Evolutionary conservation across 225 moss, liverwort and hornwort genomes (phyloP).

Genomic region (Bryoerythrophyllum caledonicum): DNA sequence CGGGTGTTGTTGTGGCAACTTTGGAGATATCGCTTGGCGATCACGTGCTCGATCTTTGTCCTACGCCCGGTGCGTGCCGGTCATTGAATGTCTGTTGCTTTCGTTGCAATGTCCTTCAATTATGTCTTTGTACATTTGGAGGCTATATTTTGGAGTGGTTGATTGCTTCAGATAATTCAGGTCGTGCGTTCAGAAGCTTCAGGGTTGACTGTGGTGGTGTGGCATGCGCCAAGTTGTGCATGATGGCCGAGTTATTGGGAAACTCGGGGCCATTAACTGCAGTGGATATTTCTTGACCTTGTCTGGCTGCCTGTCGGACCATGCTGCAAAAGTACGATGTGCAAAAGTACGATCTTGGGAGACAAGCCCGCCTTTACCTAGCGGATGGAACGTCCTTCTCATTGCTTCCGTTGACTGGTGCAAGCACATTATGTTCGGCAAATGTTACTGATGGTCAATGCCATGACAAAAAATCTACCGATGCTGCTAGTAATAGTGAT

Average conservation of each 20-base stretch:
- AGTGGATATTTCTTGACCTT: constrained; percentile 77
- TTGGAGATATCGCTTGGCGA: constrained; percentile 71
- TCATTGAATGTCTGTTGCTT: constrained; percentile 4
- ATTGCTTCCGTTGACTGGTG: constrained; percentile 64
- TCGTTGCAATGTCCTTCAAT: too few relatives aligned
- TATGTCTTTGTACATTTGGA: too few relatives aligned
- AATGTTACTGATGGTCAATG: constrained; percentile 4
- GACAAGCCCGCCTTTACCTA: constrained; percentile 69
- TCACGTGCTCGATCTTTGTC: constrained; percentile 95
- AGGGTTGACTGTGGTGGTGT: constrained; percentile 19
- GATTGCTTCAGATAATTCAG: too few relatives aligned
- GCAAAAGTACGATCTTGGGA: constrained; percentile 81
- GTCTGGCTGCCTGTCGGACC: constrained; percentile 84
- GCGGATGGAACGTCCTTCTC: constrained; percentile 85
- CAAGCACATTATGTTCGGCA: constrained; percentile 5
- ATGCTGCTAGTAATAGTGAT: constrained; percentile 6
- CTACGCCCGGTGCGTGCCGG: constrained; percentile 95
- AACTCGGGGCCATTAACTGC: constrained; percentile 81
- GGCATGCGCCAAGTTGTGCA: constrained; percentile 93
- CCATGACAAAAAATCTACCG: constrained; percentile 19
- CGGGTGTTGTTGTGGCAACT: constrained; percentile 92
- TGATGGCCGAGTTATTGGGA: constrained; percentile 87
- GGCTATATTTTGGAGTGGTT: too few relatives aligned
- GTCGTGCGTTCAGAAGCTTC: too few relatives aligned
- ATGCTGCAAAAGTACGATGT: too few relatives aligned